Conservation (phyloP, 2,329 filamentous ascomycete species). For the Leptodontidium sp. region DNA sequence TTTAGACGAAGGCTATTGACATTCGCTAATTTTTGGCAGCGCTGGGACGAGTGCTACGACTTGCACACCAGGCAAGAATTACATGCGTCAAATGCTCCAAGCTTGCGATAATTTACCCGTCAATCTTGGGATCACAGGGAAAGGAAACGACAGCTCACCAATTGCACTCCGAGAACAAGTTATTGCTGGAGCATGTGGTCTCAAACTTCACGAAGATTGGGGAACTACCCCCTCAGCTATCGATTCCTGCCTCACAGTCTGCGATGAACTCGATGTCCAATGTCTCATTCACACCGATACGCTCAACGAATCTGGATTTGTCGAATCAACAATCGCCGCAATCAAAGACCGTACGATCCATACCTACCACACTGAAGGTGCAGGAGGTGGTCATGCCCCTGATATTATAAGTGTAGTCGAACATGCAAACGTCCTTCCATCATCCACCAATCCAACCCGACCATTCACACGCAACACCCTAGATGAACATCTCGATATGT, state of each 20-base stretch:
- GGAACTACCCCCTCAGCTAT: slow-evolving; percentile 91
- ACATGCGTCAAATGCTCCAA: slow-evolving; percentile 90
- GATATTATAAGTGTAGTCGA: slow-evolving; percentile 96
- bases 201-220: slow-evolving; percentile 98
- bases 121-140: slow-evolving; percentile 91
- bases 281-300: slow-evolving; percentile 96
- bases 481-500: slow-evolving; percentile 96
- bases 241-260: slow-evolving; percentile 83
- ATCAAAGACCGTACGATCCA: slow-evolving; percentile 91
- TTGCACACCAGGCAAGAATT: slow-evolving; percentile 85
- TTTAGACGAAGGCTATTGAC: not conserved
- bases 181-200: slow-evolving; percentile 82
- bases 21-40: slow-evolving; percentile 50
- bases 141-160: slow-evolving; percentile 85
- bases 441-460: slow-evolving; percentile 89
- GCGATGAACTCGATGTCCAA: slow-evolving; percentile 91
- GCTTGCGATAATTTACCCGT: slow-evolving; percentile 82
- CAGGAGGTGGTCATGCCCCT: slow-evolving; percentile 91
- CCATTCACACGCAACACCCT: slow-evolving; percentile 92
- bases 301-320: slow-evolving; percentile 96
- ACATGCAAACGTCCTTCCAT: slow-evolving; percentile 86
- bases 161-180: slow-evolving; percentile 80
- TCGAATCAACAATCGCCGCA: slow-evolving; percentile 87
- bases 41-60: slow-evolving; percentile 92
- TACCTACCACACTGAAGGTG: slow-evolving; percentile 96